Evolutionary conservation across 2,329 filamentous ascomycete species (phyloP), one percentile per base, ranked within the genome.

Genomic region (Lanzia echinophila): DNA sequence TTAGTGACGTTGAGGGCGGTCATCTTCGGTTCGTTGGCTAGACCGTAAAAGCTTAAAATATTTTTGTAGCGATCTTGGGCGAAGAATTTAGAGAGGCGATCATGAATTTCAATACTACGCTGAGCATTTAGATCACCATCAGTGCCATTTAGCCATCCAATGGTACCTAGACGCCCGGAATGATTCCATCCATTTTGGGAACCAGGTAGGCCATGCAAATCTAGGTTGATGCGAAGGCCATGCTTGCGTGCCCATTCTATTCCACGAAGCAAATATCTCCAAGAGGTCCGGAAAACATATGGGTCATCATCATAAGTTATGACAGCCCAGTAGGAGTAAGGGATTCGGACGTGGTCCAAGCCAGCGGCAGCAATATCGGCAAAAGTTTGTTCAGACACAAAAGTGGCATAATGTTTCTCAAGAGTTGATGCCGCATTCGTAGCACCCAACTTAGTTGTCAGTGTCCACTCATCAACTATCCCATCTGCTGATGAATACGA

Each of bases 111-210:
- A 17, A 96, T 79, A 1, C 89, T 88, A 34, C 92, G 83, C 63
- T 95, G 79, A 0, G 79, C 86, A 68, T 96, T 96, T 13, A 83
- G 69, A 1, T 79, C 75, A 11, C 94, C 92, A 65, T 96, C 77
- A 0, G 88, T 86, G n/a, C 94, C 94, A 63, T 94, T 94, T 38
- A 97, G 73, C 94, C 94, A 99, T 24, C 82, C 79, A 59, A 97
- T 92, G 1, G 72, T 57, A 1, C 94, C 92, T 68, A 87, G 85
- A 10, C 84, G 82, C 0, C 94, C 94, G 62, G 88, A 95, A 70
- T 99, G 94, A 64, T 96, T 96, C 92, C 92, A 97, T 2, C 94
- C 94, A 65, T 99, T 99, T 67, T 97, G 94, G 57, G 87, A 92
- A 0, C 94, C 94, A 0, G 92, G 92, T 0, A 94, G 76, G n/a